A percentile compares a stretch with the other conserved stretches of the same genome.
These are phyloP conservation scores for Hyphodiscus sp. DNA, from an alignment of 2,329 filamentous ascomycete genomes.

Conservation along the genomic window DNA sequence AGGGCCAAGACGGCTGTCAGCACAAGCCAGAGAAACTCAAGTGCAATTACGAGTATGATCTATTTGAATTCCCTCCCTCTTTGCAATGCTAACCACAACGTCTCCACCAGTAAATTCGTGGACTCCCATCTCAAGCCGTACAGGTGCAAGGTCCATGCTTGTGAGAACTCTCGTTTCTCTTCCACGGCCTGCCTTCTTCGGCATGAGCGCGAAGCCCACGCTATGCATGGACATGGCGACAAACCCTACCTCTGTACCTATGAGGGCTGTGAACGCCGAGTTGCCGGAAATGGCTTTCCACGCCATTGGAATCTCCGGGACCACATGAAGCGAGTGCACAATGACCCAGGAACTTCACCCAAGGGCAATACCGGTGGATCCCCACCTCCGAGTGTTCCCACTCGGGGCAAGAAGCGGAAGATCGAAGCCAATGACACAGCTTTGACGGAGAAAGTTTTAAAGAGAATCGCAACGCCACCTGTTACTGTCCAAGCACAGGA, in stretches of 20 bases:
- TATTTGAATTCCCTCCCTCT: not conserved
- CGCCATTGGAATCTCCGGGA: slow-evolving; percentile 93
- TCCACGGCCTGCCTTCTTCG: slow-evolving; percentile 92
- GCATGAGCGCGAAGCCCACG: slow-evolving; percentile 92
- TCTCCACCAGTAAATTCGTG: slow-evolving; percentile 72
- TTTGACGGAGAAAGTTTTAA: slow-evolving; percentile 20
- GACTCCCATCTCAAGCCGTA: slow-evolving; percentile 97
- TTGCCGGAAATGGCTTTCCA: slow-evolving; percentile 81
- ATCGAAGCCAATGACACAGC: slow-evolving; percentile 21
- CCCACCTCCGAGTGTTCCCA: slow-evolving; percentile 16
- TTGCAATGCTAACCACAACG: slow-evolving; percentile 21
- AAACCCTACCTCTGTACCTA: slow-evolving; percentile 89
- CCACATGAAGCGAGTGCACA: slow-evolving; percentile 95
- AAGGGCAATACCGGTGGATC: slow-evolving; percentile 23
- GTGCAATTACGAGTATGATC: slow-evolving; percentile 93
- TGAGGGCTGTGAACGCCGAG: slow-evolving; percentile 77
- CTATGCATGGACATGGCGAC: slow-evolving; percentile 89
- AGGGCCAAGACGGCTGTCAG: slow-evolving; percentile 64
- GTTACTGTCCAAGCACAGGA: slow-evolving; percentile 18
- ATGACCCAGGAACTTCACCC: slow-evolving; percentile 30
- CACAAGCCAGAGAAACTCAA: slow-evolving; percentile 95
- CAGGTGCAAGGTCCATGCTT: slow-evolving; percentile 80
- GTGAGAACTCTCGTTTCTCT: slow-evolving; percentile 83
- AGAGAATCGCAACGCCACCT: slow-evolving; percentile 22
- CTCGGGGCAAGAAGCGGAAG: slow-evolving; percentile 28